phyloP scores from a whole-genome alignment of 257 asterid genomes.

The Penstemon davidsonii region DNA sequence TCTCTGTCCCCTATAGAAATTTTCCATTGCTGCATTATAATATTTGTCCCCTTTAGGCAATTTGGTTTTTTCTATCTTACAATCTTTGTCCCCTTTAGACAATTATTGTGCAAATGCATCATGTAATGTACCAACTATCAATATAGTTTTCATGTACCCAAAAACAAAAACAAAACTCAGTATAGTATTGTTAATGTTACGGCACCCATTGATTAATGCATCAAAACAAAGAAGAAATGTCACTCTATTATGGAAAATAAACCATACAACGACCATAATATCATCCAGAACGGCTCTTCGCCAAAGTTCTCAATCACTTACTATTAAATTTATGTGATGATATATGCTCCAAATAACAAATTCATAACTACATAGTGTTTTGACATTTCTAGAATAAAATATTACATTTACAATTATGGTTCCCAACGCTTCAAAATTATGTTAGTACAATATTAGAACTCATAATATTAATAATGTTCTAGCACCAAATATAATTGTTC shows the following conservation, averaged over 20 bases:
- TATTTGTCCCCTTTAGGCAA: background rate
- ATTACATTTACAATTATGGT: background rate
- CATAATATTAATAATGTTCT: too few species aligned
- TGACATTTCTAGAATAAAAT: background rate
- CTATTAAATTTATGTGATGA: background rate
- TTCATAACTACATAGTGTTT: slow-evolving; percentile 1
- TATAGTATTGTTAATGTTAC: too few species aligned
- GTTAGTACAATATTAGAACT: too few species aligned
- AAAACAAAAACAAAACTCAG: background rate
- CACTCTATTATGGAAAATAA: background rate
- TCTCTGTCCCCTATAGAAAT: too few species aligned
- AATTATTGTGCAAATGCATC: background rate
- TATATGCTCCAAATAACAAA: background rate
- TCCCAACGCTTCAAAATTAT: slow-evolving; percentile 8
- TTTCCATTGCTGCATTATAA: too few species aligned
- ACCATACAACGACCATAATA: too few species aligned
- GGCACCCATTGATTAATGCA: background rate
- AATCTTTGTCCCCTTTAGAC: background rate
- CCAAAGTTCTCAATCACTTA: too few species aligned
- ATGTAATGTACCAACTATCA: background rate
- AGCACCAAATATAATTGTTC: too few species aligned
- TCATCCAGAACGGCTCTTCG: too few species aligned
- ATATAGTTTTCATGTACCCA: background rate
- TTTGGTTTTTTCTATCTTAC: background rate
- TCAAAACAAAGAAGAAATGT: background rate